A percentile compares a stretch with the other conserved stretches of the same genome.
phyloP scores from a whole-genome alignment of 768 basidiomycete genomes.

The Gelatoporia subvermispora region DNA sequence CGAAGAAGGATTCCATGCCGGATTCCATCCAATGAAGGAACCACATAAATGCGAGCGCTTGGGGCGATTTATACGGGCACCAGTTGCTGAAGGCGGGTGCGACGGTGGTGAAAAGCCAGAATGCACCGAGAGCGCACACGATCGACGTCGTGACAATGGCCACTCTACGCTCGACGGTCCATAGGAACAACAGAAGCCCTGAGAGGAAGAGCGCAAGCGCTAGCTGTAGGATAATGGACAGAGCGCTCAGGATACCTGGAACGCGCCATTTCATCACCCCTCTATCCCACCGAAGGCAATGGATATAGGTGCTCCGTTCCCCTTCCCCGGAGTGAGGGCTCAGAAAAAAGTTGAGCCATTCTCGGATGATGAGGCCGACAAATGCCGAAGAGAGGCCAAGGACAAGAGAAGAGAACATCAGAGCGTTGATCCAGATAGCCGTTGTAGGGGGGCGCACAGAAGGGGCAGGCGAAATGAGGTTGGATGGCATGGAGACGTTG shows the following conservation, averaged over 20 bases:
- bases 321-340: no score
- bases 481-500: no score
- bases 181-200: constrained; percentile 17
- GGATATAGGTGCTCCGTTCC: no score
- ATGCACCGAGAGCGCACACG: constrained; percentile 6
- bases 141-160: constrained; percentile 9
- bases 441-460: no score
- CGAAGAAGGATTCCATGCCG: no score
- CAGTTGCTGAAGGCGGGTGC: constrained; percentile 8
- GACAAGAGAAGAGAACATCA: no score
- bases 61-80: constrained; percentile 17
- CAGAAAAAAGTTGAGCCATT: neutral
- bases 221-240: constrained; percentile 14
- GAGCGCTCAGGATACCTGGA: constrained; percentile 7
- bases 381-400: no score
- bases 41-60: neutral
- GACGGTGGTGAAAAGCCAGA: constrained; percentile 13
- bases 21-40: no score
- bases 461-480: no score
- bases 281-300: no score
- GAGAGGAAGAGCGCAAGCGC: constrained; percentile 14
- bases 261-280: constrained; percentile 11
- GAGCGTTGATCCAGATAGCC: no score
- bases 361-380: no score
- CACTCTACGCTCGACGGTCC: constrained; percentile 12